Percentiles rank a stretch among this genome's conserved stretches.
Conservation (phyloP, 2,329 filamentous ascomycete genomes). For the Aspergillus glaucus region DNA sequence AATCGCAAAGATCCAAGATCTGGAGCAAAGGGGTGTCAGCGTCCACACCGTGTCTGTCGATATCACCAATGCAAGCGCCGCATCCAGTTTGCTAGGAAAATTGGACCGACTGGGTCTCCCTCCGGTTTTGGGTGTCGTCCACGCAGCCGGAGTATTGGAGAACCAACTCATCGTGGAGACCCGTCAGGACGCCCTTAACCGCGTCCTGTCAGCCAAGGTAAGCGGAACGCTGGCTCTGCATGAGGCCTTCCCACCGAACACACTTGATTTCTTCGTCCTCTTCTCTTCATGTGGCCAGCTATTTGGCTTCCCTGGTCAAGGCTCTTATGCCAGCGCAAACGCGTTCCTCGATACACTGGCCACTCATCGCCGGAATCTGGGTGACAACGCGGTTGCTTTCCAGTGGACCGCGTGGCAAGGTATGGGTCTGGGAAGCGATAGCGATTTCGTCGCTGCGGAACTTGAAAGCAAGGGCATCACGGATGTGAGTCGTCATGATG, state of each 20-base stretch:
- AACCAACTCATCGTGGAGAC: slow-evolving; percentile 31
- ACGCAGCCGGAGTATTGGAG: slow-evolving; percentile 36
- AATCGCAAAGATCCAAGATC: slow-evolving; percentile 19
- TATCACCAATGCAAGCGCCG: slow-evolving; percentile 21
- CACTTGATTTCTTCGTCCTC: slow-evolving; percentile 26
- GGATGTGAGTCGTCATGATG: slow-evolving; percentile 37
- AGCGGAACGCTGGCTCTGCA: slow-evolving; percentile 27
- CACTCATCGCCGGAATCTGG: slow-evolving; percentile 20
- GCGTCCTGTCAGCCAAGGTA: slow-evolving; percentile 33
- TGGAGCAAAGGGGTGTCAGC: slow-evolving; percentile 29
- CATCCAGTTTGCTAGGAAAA: slow-evolving; percentile 11
- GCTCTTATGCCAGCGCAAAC: slow-evolving; percentile 24
- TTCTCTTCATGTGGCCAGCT: slow-evolving; percentile 29
- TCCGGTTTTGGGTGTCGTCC: slow-evolving; percentile 36
- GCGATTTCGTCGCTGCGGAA: slow-evolving; percentile 37
- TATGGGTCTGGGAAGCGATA: slow-evolving; percentile 33
- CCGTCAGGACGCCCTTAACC: slow-evolving; percentile 10
- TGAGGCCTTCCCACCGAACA: slow-evolving; percentile 21
- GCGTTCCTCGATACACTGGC: slow-evolving; percentile 31
- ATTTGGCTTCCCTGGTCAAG: slow-evolving; percentile 23
- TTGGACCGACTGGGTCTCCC: slow-evolving; percentile 33
- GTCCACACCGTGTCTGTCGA: slow-evolving; percentile 31
- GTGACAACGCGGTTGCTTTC: slow-evolving; percentile 38
- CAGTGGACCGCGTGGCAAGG: slow-evolving; percentile 41
- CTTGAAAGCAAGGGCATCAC: slow-evolving; percentile 39